A percentile compares a stretch with the other conserved stretches of the same genome.
Conservation (phyloP, 768 basidiomycete genomes). For the Calocera cornea region DNA sequence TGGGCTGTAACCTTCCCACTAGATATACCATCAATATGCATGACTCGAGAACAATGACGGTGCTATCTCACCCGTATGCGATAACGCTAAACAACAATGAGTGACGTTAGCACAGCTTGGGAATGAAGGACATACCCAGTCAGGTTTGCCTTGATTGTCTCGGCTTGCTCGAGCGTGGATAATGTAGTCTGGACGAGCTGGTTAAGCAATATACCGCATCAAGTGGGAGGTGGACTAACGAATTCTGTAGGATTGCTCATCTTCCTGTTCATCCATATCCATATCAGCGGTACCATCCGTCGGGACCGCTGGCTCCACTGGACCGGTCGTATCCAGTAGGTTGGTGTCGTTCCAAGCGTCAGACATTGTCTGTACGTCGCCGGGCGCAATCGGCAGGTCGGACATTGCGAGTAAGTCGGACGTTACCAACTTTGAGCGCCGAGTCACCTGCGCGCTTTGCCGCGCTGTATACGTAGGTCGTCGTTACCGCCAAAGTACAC, state of each 20-base stretch:
- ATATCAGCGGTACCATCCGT: too few relatives aligned
- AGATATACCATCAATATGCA: not conserved
- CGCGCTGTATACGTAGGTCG: too few relatives aligned
- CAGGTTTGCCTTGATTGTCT: not conserved
- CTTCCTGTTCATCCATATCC: not conserved
- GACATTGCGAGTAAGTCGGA: too few relatives aligned
- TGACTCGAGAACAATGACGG: not conserved
- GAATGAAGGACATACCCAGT: not conserved
- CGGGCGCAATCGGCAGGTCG: too few relatives aligned
- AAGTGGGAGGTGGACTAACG: not conserved
- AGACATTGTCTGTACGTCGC: too few relatives aligned
- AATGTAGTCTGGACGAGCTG: not conserved
- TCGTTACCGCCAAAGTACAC: too few relatives aligned
- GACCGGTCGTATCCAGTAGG: too few relatives aligned
- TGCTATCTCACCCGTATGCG: not conserved
- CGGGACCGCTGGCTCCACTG: too few relatives aligned
- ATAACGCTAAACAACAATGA: not conserved
- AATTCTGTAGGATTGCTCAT: not conserved
- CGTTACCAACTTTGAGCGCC: too few relatives aligned
- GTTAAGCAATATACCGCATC: not conserved
- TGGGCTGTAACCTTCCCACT: not conserved
- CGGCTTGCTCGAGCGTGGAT: not conserved
- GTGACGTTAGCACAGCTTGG: not conserved
- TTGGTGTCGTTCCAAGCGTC: too few relatives aligned
- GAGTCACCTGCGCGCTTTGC: too few relatives aligned